Evolutionary conservation across 768 basidiomycete species (phyloP).

Genomic region (Suillus tomentosus): DNA sequence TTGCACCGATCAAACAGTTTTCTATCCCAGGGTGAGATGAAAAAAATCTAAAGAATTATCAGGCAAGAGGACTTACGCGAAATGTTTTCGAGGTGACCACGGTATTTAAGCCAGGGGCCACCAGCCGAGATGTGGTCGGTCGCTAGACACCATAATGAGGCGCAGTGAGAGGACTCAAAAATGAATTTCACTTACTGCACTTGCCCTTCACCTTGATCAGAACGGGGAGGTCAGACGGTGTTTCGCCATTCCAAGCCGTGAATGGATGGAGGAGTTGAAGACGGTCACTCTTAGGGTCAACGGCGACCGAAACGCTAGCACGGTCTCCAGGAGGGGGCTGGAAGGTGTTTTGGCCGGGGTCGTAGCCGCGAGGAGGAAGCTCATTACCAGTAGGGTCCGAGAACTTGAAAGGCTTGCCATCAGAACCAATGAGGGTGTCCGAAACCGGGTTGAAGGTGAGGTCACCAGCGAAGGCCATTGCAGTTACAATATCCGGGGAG

Average conservation of each 20-base stretch:
- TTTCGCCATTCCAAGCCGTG: conserved; percentile 91
- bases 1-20: conserved; percentile 97
- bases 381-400: conserved; percentile 88
- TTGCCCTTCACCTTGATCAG: conserved; percentile 99
- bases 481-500: conserved; percentile 94
- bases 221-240: conserved; percentile 83
- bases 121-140: conserved; percentile 97
- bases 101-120: conserved; percentile 99
- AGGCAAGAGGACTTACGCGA: conserved; percentile 60
- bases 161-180: not conserved
- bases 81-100: conserved; percentile 98
- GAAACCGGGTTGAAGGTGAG: conserved; percentile 97
- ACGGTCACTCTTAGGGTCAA: conserved; percentile 83
- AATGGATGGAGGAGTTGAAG: conserved; percentile 91
- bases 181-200: conserved; percentile 71
- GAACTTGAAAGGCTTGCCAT: conserved; percentile 98
- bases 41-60: not conserved
- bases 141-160: conserved; percentile 39
- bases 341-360: conserved; percentile 97
- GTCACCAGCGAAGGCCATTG: conserved; percentile 91
- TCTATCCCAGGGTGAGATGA: conserved; percentile 44
- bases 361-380: conserved; percentile 94
- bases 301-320: conserved; percentile 80
- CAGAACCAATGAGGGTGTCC: conserved; percentile 82
- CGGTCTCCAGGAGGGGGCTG: conserved; percentile 91